Evolutionary conservation across 2,329 filamentous ascomycete species (phyloP).

Genomic region (Sclerotinia sclerotiorum): DNA sequence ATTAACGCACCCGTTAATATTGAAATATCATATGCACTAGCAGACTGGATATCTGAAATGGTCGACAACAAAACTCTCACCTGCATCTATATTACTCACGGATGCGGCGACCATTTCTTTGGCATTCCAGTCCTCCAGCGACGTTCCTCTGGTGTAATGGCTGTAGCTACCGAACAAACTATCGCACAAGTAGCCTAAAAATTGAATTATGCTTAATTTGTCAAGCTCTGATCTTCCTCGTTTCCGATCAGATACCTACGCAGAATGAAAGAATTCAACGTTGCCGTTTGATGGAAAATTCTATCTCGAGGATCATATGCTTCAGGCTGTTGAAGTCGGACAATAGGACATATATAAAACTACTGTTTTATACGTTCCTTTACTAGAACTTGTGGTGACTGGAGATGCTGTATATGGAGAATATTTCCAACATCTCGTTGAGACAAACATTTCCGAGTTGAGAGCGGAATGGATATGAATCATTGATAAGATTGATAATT

Average conservation of each 20-base stretch:
- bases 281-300: background rate
- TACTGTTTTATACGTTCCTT: conserved; percentile 39
- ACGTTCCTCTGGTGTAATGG: conserved; percentile 37
- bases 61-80: conserved; percentile 36
- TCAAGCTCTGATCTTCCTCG: conserved; percentile 7
- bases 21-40: conserved; percentile 31
- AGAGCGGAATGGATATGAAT: conserved; percentile 39
- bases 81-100: conserved; percentile 45
- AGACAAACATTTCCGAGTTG: conserved; percentile 37
- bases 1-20: conserved; percentile 8
- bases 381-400: conserved; percentile 38
- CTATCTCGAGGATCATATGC: background rate
- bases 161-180: conserved; percentile 6
- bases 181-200: conserved; percentile 12
- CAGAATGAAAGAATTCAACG: conserved; percentile 10
- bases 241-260: conserved; percentile 13
- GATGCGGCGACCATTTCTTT: conserved; percentile 46
- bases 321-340: conserved; percentile 33
- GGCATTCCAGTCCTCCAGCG: conserved; percentile 38
- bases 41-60: conserved; percentile 42
- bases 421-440: conserved; percentile 40
- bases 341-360: conserved; percentile 39
- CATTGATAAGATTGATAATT: conserved; percentile 37
- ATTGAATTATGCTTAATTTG: background rate
- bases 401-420: conserved; percentile 44